phyloP scores from a whole-genome alignment of 345 rosid species.

The Eucalyptus coolabah region DNA sequence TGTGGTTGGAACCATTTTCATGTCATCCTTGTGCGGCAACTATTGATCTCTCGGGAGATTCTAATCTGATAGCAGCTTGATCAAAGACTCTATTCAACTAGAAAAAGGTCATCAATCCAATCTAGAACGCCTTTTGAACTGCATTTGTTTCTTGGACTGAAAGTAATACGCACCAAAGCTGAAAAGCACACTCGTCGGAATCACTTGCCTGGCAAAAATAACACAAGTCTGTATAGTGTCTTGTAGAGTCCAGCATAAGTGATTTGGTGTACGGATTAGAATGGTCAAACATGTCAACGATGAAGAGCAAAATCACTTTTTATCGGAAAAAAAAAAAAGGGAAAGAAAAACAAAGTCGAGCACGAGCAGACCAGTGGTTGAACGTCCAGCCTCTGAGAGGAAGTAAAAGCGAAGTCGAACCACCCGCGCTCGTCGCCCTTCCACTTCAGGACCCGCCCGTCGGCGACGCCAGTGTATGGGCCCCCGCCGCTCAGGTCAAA shows the following conservation, averaged over 20 bases:
- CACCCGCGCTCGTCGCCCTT: constrained; percentile 21
- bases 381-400: constrained; percentile 22
- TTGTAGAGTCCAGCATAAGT: background rate
- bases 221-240: background rate
- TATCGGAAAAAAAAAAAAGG: background rate
- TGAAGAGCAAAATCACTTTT: background rate
- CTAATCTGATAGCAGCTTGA: background rate
- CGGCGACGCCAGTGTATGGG: constrained; percentile 15
- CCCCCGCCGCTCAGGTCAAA: constrained; percentile 19
- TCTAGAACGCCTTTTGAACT: background rate
- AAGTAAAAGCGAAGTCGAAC: constrained; percentile 47
- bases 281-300: background rate
- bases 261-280: too few relatives aligned
- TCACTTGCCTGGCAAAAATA: background rate
- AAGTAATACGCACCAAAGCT: background rate
- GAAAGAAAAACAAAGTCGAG: background rate
- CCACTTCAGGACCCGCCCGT: constrained; percentile 37
- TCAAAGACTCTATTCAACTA: background rate
- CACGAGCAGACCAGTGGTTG: background rate
- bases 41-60: background rate
- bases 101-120: background rate
- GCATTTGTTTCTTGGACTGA: background rate
- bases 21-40: background rate
- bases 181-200: background rate
- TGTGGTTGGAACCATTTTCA: background rate